Evolutionary conservation across 495 filamentous ascomycete species (phyloP), one percentile per base, ranked within the genome.

Genomic region (Penicillium macrosclerotiorum): DNA sequence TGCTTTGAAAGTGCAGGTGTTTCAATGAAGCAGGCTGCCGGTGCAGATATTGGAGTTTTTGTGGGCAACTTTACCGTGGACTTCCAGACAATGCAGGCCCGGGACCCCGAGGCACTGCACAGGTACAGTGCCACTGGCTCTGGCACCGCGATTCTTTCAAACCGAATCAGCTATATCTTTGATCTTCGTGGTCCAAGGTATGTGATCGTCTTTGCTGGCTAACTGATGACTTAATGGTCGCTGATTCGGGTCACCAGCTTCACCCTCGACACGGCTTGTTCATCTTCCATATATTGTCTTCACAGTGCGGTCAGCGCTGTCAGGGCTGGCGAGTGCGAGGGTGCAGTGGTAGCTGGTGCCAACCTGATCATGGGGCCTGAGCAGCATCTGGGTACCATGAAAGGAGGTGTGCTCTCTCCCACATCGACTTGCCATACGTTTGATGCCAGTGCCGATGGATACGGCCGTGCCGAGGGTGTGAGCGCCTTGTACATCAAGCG

Each of bases 201-300:
- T n/a, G n/a, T n/a, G n/a, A n/a, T n/a, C n/a, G n/a, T n/a, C n/a
- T n/a, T n/a, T n/a, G n/a, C n/a, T n/a, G n/a, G n/a, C n/a, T n/a
- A n/a, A n/a, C n/a, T n/a, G n/a, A n/a, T n/a, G n/a, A n/a, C n/a
- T n/a, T n/a, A n/a, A n/a, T n/a, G n/a, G n/a, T n/a, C n/a, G n/a
- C n/a, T n/a, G n/a, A n/a, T n/a, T n/a, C n/a, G n/a, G n/a, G n/a
- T n/a, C n/a, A n/a, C n/a, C n/a, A n/a, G n/a, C n/a, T n/a, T 79
- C 37, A 71, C 71, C 0, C 47, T 78, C 1, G 75, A 80, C 47
- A 79, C 76, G 0, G 77, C 69, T 0, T 80, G 77, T 45, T 78
- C 76, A 4, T 68, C 65, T 1, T 67, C 66, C 4, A 45, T 78
- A 20, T 62, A 64, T 1, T 75, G 72, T 0, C 39, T 79, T 2